Evolutionary conservation across 139 green algal genomes (phyloP), one percentile per base, ranked within the genome.

Genomic region (Chlamydomonas sphaeroides): DNA sequence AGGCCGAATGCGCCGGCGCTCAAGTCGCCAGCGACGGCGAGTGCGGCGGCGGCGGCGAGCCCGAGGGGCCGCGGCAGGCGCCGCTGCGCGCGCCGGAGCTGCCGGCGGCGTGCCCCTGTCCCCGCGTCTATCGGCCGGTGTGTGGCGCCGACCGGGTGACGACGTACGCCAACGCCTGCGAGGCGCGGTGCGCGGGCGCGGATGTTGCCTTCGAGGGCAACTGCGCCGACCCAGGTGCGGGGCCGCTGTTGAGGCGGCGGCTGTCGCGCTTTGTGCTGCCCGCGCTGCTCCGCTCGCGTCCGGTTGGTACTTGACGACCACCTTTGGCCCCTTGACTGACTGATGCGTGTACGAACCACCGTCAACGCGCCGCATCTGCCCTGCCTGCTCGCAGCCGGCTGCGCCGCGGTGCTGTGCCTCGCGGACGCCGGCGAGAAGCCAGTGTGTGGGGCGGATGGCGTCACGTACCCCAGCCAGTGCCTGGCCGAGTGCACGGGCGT

Each of bases 151-250:
- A 79, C 35, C 79, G 84, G 53, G 30, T 42, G 6, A 88, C 71
- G 8, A n/a, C n/a, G n/a, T 91, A 91, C 72, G 41, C 25, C 45
- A 90, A 86, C 59, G 25, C 61, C 0, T 91, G 87, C 76, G 26
- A 63, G 15, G 73, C 73, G 0, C 36, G 74, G 30, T 75, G 70
- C 45, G 56, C 70, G 33, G 65, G 65, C 48, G 65, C 68, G 0
- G 32, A 26, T 0, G 51, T 87, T 3, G 79, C 63, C 21, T 90
- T 83, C 53, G 45, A 39, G 20, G 84, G 84, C 23, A 38, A 30
- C 25, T 62, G 61, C 48, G 53, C 41, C 17, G 23, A 45, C 65
- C n/a, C 38, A 53, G 11, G 61, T 82, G 62, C 14, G 69, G 25
- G 38, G 15, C 4, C 68, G n/a, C 36, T 10, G 68, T 67, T 38